Evolutionary conservation across 495 filamentous ascomycete species (phyloP), one percentile per base, ranked within the genome.

Genomic region (Penicillium ochrochloron): DNA sequence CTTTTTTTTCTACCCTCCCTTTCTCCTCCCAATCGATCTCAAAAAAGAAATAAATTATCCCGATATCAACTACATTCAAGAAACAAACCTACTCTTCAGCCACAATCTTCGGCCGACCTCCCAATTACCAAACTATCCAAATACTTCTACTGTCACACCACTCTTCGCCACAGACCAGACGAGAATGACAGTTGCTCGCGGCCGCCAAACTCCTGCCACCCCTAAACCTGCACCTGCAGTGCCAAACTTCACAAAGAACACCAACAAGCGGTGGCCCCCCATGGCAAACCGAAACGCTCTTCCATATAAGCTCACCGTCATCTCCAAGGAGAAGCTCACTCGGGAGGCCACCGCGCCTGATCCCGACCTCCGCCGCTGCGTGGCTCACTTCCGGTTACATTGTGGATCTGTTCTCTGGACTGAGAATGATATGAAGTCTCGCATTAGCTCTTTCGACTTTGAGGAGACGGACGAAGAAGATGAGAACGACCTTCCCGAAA

Each of bases 401-500:
- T 70, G 70, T 56, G 73, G 70, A 48, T 79, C 78, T 0, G 73
- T 80, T 37, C 64, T 73, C 34, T 79, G 74, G 78, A 76, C 76
- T 5, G 75, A 80, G 60, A 76, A 78, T 53, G 78, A 80, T 35
- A 77, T 77, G 73, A 76, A 75, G n/a, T 73, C 76, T 25, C 75
- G 75, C 52, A 79, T 80, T 64, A 79, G 75, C 63, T 75, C 78
- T 17, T 75, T 79, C 19, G 78, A 79, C n/a, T 71, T 79, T 27
- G 78, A 80, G 57, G 72, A 75, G 48, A 68, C 66, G 56, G 76
- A 76, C 59, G 70, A 71, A 15, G 76, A 79, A 63, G 74, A 75
- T 9, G 77, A 80, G 41, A 66, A 73, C 57, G 66, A 69, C 5
- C 48, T 39, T 17, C 57, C 57, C 11, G 62, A 63, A 11, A 37